Evolutionary conservation across 2,329 filamentous ascomycete species (phyloP).

Genomic region (Tetracladium maxilliforme): DNA sequence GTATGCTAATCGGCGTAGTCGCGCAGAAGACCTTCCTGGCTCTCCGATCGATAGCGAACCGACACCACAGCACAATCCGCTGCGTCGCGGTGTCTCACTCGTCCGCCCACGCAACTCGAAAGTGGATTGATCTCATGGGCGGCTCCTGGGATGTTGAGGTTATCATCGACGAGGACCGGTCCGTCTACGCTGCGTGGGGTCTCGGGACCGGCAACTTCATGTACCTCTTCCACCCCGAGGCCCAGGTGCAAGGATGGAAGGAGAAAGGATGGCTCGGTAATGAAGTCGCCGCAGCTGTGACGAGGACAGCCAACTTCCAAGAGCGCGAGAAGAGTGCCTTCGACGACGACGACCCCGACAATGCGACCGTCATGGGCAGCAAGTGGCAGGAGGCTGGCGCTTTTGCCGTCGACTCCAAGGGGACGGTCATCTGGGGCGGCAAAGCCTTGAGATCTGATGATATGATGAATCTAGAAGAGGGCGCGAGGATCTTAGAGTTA

Average conservation of each 20-base stretch:
- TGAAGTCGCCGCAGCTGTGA: conserved; percentile 32
- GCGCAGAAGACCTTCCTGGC: no score
- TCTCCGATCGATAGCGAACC: conserved; percentile 37
- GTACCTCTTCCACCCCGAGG: conserved; percentile 37
- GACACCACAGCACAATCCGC: conserved; percentile 28
- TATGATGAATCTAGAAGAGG: conserved; percentile 40
- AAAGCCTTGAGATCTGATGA: conserved; percentile 33
- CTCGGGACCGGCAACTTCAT: conserved; percentile 33
- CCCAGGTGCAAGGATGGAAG: conserved; percentile 35
- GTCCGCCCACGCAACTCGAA: conserved; percentile 35
- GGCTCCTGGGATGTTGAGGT: conserved; percentile 40
- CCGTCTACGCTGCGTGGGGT: conserved; percentile 44
- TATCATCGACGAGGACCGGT: conserved; percentile 38
- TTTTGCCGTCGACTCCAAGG: conserved; percentile 33
- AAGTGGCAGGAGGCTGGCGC: conserved; percentile 40
- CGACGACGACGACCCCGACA: conserved; percentile 90
- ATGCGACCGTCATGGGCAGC: conserved; percentile 34
- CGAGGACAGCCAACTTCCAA: conserved; percentile 21
- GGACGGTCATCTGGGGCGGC: conserved; percentile 32
- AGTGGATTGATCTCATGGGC: conserved; percentile 41
- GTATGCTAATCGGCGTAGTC: no score
- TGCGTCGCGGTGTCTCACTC: conserved; percentile 47
- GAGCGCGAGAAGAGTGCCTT: conserved; percentile 70
- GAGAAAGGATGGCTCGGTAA: conserved; percentile 39
- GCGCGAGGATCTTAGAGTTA: no score